A percentile compares a stretch with the other conserved stretches of the same genome.
Evolutionary conservation across 352 stramenopile species (phyloP).

Genomic region (Globisporangium paddicum): DNA sequence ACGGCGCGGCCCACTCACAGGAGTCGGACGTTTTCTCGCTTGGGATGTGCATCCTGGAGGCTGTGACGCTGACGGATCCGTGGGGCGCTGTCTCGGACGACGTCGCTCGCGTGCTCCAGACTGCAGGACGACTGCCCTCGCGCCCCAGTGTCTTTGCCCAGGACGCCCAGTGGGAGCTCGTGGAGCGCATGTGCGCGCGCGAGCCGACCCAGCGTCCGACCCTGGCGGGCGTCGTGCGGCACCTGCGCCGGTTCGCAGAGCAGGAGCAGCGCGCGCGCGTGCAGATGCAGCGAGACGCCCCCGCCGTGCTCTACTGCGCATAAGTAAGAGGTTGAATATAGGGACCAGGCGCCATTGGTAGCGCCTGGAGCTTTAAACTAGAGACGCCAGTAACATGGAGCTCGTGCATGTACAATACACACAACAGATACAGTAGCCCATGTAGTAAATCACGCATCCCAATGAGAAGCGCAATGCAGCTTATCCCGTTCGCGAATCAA

Average conservation of each 20-base stretch:
- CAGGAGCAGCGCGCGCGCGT: slow-evolving; percentile 1
- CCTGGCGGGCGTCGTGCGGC: slow-evolving; percentile 1
- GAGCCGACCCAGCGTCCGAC: background rate
- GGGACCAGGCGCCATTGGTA: background rate
- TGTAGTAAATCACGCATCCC: too few species aligned
- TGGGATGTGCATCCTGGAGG: slow-evolving; percentile 11
- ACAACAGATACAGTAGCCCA: too few species aligned
- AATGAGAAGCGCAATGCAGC: too few species aligned
- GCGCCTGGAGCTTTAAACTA: too few species aligned
- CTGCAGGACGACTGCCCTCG: background rate
- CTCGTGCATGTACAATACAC: too few species aligned
- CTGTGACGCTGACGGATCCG: slow-evolving; percentile 4
- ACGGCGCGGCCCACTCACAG: background rate
- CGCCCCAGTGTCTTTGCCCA: background rate
- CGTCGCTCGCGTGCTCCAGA: slow-evolving; percentile 3
- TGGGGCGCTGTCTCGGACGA: slow-evolving; percentile 6
- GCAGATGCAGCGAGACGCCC: slow-evolving; percentile 3
- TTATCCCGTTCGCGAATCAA: too few species aligned
- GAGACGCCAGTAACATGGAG: too few species aligned
- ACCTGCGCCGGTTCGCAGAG: slow-evolving; percentile 7
- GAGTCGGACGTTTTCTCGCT: slow-evolving; percentile 7
- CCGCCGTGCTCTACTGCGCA: slow-evolving; percentile 5
- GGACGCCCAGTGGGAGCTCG: slow-evolving; percentile 12
- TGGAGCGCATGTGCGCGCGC: slow-evolving; percentile 13
- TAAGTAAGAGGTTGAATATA: background rate